Conservation (phyloP, 2,329 filamentous ascomycete genomes). For the Cercospora sesami region DNA sequence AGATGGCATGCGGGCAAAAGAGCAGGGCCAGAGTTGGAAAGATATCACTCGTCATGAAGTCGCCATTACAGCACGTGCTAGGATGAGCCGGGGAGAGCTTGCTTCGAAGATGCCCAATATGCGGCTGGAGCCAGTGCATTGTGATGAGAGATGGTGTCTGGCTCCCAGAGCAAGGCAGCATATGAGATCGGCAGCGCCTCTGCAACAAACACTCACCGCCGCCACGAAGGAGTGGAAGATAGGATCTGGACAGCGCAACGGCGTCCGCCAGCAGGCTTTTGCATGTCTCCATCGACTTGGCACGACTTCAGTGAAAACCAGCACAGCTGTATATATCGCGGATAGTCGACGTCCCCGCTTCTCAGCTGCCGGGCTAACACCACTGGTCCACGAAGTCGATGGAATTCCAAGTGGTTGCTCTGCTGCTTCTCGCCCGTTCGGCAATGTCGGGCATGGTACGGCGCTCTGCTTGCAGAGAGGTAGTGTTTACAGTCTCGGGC, state of each 20-base stretch:
- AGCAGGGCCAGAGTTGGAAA: neutral
- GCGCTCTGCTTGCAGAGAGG: constrained; percentile 13
- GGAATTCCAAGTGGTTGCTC: neutral
- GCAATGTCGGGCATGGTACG: neutral
- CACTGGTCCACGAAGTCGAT: neutral
- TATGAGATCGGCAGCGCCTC: neutral
- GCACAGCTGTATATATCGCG: neutral
- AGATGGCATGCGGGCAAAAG: neutral
- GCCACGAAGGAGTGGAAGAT: neutral
- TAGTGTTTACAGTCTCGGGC: constrained; percentile 16
- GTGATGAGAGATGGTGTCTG: neutral
- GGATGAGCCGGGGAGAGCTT: neutral
- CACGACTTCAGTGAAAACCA: neutral
- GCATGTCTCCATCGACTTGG: neutral
- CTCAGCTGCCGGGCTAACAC: neutral
- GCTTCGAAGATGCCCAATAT: neutral
- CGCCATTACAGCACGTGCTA: neutral
- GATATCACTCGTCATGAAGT: neutral
- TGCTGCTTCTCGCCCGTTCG: neutral
- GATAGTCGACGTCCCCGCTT: neutral
- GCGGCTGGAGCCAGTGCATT: neutral
- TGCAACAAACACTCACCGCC: neutral
- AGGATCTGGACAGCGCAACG: neutral
- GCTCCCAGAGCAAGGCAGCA: neutral
- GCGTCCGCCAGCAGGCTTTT: neutral